Evolutionary conservation across 768 basidiomycete species (phyloP), one percentile per base, ranked within the genome.

Genomic region (Amanita pallidorosea): DNA sequence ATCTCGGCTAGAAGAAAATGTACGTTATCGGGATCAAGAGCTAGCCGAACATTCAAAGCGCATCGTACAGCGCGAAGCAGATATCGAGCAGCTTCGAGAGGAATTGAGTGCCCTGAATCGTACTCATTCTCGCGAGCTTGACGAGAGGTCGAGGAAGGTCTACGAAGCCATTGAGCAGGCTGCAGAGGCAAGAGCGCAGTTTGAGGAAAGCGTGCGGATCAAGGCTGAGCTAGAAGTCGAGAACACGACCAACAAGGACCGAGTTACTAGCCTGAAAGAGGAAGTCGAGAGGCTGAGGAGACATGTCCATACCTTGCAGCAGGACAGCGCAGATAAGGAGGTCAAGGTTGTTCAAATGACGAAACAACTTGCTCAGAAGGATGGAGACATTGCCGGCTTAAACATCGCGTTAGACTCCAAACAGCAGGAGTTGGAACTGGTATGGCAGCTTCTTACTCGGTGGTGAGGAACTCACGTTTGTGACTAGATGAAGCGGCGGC

Each of bases 331-430:
- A 9, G 81, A 83, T 52, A 86, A 84, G 67, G 92, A 94, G 55
- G 75, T 94, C 34, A 85, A 83, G 61, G 74, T 93, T 37, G 69
- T 80, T 12, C 83, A 87, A 57, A 65, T 89, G 47, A 75, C 73
- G 54, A 88, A 87, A 66, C 73, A 83, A 58, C 71, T 77, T 35
- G 68, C 70, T 0, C 72, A 81, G 60, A 76, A 85, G 54, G 82
- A 84, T 63, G 85, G 92, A 38, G 92, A 95, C 64, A 63, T 86
- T 18, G 66, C 76, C 43, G 85, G 88, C n/a, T 67, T 95, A 58
- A 93, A 95, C 58, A 91, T 94, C 31, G 93, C 92, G 0, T 67
- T 96, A 49, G 90, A 94, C 65, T 83, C 90, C 22, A 96, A 96
- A 67, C 93, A 96, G 60, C 91, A 94, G 63, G 93, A 95, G 63